Percentiles rank a stretch among this genome's conserved stretches.
phyloP scores from a whole-genome alignment of 2,329 filamentous ascomycete species.

The Graphium sp. region DNA sequence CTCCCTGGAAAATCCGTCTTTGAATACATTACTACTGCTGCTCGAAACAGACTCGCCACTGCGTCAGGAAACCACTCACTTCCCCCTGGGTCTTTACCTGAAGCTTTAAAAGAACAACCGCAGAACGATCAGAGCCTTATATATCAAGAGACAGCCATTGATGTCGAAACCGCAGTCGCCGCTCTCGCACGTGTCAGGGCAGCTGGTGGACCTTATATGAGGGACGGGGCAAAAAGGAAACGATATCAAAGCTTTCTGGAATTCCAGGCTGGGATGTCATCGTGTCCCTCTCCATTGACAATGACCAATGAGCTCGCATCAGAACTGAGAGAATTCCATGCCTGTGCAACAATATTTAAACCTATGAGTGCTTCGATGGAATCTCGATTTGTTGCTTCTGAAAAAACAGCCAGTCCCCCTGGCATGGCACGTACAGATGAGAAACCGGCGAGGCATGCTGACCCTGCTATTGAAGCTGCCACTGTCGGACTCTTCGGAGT shows the following conservation, averaged over 20 bases:
- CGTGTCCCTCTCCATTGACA: slow-evolving; percentile 10
- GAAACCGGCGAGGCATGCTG: slow-evolving; percentile 23
- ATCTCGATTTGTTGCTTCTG: slow-evolving; percentile 80
- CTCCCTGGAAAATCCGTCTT: slow-evolving; percentile 91
- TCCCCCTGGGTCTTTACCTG: no score
- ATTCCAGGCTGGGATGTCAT: slow-evolving; percentile 20
- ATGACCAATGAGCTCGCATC: slow-evolving; percentile 53
- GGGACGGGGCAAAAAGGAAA: slow-evolving; percentile 62
- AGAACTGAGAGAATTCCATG: slow-evolving; percentile 62
- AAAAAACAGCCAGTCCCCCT: no score
- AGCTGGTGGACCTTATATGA: slow-evolving; percentile 65
- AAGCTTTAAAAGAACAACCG: no score
- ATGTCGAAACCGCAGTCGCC: slow-evolving; percentile 48
- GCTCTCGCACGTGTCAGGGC: slow-evolving; percentile 48
- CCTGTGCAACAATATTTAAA: slow-evolving; percentile 59
- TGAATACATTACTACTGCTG: slow-evolving; percentile 68
- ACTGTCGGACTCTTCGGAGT: slow-evolving; percentile 83
- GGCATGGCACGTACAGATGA: no score
- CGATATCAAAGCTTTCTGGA: slow-evolving; percentile 75
- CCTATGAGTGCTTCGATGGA: slow-evolving; percentile 89
- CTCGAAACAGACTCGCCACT: slow-evolving; percentile 59
- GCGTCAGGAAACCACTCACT: slow-evolving; percentile 63
- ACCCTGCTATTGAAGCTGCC: slow-evolving; percentile 75
- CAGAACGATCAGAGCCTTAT: no score
- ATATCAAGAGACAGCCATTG: no score